Evolutionary conservation across 2,329 filamentous ascomycete genomes (phyloP), one percentile per base, ranked within the genome.

Genomic region (Aureobasidium sp.): DNA sequence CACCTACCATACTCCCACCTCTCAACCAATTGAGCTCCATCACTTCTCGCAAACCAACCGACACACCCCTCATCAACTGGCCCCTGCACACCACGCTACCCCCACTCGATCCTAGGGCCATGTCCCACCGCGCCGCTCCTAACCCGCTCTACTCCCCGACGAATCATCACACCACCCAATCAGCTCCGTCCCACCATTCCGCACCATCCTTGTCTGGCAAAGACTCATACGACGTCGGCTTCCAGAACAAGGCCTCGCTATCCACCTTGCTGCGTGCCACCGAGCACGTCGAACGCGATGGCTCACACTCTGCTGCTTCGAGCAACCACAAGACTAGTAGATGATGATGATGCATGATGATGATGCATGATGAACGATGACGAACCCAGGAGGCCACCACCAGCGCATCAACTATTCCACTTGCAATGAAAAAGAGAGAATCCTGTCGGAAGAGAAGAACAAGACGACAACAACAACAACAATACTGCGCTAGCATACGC

Each of bases 41-140:
- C 13, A 14, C 27, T 11, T 13, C 55, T 2, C 55, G 41, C 7
- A 59, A 59, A 13, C 9, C 42, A 2, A 8, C 30, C 16, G 44
- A 48, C 21, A 59, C 37, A 2, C 47, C 57, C 41, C 37, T 60
- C 8, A 37, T 60, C n/a, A 60, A 60, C 21, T 60, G 57, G 57
- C 57, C 57, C 10, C n/a, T 60, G n/a, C 57, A 60, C 6, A 60
- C 57, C 47, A 60, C 47, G 7, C 37, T 60, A n/a, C 57, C 57
- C 7, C 57, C 45, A n/a, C 41, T 51, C 29, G 57, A 51, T 6
- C 45, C 47, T 3, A 60, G 30, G n/a, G 47, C 25, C 34, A 49
- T 49, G 25, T 13, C 27, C 4, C 44, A 41, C 5, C 42, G 25
- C 42, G 21, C 36, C 8, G 16, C 37, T 7, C 30, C 36, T 2